Evolutionary conservation across 1,284 basidiomycete species (phyloP).

Genomic region (Neonothopanus nambi): DNA sequence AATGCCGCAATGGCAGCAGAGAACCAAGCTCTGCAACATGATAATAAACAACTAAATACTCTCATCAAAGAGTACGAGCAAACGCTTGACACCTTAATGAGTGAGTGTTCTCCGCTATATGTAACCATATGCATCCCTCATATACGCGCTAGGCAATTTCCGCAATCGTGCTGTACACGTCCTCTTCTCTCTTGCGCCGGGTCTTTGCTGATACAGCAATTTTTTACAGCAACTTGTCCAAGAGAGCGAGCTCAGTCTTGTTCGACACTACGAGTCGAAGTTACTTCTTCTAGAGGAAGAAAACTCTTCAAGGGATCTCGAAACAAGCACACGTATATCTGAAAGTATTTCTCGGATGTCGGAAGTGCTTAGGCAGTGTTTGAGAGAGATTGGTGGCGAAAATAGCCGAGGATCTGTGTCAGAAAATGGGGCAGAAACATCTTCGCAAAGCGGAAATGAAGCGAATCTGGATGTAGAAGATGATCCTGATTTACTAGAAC

Average conservation of each 20-base stretch:
- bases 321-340: constrained; percentile 64
- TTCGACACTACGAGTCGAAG: constrained; percentile 88
- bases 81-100: constrained; percentile 95
- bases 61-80: constrained; percentile 96
- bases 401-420: no score
- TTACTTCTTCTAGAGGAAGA: constrained; percentile 79
- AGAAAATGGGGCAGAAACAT: constrained; percentile 26
- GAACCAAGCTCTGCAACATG: constrained; percentile 86
- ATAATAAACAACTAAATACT: constrained; percentile 92
- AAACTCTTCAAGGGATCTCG: constrained; percentile 62
- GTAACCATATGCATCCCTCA: no score
- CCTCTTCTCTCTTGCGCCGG: background rate
- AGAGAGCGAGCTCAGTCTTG: constrained; percentile 87
- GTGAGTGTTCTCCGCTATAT: constrained; percentile 31
- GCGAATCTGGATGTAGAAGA: constrained; percentile 12
- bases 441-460: background rate
- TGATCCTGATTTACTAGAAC: constrained; percentile 23
- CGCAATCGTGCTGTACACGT: constrained; percentile 44
- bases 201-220: no score
- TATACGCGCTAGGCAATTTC: constrained; percentile 54
- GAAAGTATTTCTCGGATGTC: constrained; percentile 75
- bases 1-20: constrained; percentile 81
- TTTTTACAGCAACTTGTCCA: constrained; percentile 74
- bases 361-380: constrained; percentile 68
- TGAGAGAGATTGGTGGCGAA: constrained; percentile 79